Base-by-base conservation (phyloP, 768 basidiomycete species). In the Rhodotorula graminis region DNA sequence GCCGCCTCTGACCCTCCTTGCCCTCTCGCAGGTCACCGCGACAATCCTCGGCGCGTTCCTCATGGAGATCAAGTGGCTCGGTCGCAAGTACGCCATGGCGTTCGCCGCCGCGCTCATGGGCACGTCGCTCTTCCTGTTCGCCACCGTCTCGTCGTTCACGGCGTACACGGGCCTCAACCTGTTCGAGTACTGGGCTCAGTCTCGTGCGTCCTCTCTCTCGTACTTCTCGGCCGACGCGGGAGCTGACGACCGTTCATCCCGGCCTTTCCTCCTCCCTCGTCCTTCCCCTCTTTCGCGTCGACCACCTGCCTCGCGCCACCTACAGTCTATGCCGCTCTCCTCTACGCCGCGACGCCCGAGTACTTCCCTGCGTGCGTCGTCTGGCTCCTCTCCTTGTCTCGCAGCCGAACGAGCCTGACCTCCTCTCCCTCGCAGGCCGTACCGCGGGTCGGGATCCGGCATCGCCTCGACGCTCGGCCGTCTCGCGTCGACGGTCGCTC, bases 121-220 rank as follows among this genome's bases (percentile, higher is more conserved):
- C 16, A 37, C 52, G 9, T 72, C 71, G 25, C 66, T 72, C 53
- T 72, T 64, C 67, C 67, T 72, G 25, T 72, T 49, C 60, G 57
- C 71, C 12, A 49, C 59, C 21, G 46, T 72, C 46, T 15, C 44
- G 7, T 56, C 58, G 2, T 14, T 50, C 19, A 18, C 27, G 11
- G 71, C 58, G 5, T 72, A 29, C 67, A 57, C 53, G 10, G 71
- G 71, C 5, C 46, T 72, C 31, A 68, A 68, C 44, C 16, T 65
- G 16, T 58, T 72, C 33, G 71, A 72, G 59, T 72, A 72, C 71
- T 72, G 71, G 71, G 71, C 71, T 0, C 71, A 72, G 42, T 52
- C 47, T 27, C 63, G 71, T 67, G 12, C 19, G 71, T 60, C 21
- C n/a, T n/a, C n/a, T 42, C 2, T 11, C 27, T 21, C 18, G 0